Base-by-base conservation (phyloP, 2,329 filamentous ascomycete species). In the Beauveria scarabaeidicola region DNA sequence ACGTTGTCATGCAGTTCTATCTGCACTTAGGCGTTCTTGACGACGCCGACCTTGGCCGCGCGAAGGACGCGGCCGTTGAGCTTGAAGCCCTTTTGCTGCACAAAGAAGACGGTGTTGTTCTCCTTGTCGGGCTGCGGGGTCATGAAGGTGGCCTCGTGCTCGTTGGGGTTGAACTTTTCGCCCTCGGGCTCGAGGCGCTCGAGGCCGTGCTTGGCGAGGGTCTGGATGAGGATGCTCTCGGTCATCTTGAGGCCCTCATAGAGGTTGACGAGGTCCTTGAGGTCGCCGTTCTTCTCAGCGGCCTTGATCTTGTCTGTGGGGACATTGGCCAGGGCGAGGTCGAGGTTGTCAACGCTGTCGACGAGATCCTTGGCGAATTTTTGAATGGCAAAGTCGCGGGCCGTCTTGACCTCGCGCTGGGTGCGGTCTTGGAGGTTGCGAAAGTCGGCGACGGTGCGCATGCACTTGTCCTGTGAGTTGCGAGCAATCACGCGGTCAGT, bases 401-500 rank as follows among this genome's bases (percentile, higher is more conserved):
- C 90, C 21, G 83, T 77, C 75, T 94, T 90, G 73, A 95, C 87
- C 67, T 99, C 94, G 70, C 94, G 91, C 73, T 87, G 84, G 47
- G 91, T 96, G 70, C 94, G 90, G 70, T 97, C 91, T 79, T 97
- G 93, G 55, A 99, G 89, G 78, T 97, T 99, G 73, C 91, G 91
- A 84, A 95, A 97, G 69, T 99, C 94, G 76, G 94, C 94, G 64
- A 97, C 86, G 59, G 89, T 89, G 72, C 94, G 93, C 64, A 97
- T 84, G 76, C 91, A 95, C 79, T 91, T 94, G 77, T 97, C 94
- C 94, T 97, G 61, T 52, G 44, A 23, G 27, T 19, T 17, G n/a
- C n/a, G 32, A 19, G 32, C 32, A 6, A 36, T 6, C 19, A 17
- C 36, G 51, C 50, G 25, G 27, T 36, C 44, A 51, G 51, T 52